These are phyloP conservation scores for Cutaneotrichosporon sp. DNA, from an alignment of 1,284 basidiomycete genomes.

Conservation along the genomic window DNA sequence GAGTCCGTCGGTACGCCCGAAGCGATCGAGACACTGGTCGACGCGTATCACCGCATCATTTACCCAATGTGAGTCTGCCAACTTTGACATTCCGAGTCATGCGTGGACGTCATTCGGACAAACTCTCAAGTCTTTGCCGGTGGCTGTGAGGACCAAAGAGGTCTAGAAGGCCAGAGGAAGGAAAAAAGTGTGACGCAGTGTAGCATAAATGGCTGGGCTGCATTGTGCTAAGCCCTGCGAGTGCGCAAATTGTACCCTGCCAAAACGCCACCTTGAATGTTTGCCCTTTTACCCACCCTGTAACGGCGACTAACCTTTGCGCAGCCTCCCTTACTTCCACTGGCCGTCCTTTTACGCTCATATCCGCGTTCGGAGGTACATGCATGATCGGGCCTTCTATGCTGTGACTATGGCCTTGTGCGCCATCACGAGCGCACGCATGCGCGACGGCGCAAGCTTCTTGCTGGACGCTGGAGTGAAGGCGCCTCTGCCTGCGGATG, in stretches of 20 bases:
- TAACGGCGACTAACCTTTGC: neutral
- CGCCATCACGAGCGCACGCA: constrained; percentile 42
- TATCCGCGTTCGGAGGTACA: constrained; percentile 34
- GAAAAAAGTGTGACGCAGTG: no score
- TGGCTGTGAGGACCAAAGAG: no score
- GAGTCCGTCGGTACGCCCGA: constrained; percentile 33
- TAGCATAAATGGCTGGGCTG: neutral
- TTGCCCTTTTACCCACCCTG: neutral
- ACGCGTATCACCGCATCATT: constrained; percentile 36
- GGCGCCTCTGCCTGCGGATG: constrained; percentile 12
- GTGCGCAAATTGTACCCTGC: neutral
- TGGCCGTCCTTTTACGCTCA: constrained; percentile 44
- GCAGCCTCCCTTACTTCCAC: constrained; percentile 47
- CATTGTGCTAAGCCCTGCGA: neutral
- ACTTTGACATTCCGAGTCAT: neutral
- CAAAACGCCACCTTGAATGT: neutral
- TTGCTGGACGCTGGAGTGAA: neutral
- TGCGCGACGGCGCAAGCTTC: constrained; percentile 41
- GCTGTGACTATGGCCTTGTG: constrained; percentile 44
- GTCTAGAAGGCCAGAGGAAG: no score
- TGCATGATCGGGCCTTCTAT: constrained; percentile 39
- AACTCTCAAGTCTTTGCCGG: neutral
- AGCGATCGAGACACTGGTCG: constrained; percentile 35
- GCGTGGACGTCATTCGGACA: neutral
- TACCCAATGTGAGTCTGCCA: constrained; percentile 42